Evolutionary conservation across 805 yeast species (phyloP), one percentile per base, ranked within the genome.

Genomic region (Pachysolen tannophilus): DNA sequence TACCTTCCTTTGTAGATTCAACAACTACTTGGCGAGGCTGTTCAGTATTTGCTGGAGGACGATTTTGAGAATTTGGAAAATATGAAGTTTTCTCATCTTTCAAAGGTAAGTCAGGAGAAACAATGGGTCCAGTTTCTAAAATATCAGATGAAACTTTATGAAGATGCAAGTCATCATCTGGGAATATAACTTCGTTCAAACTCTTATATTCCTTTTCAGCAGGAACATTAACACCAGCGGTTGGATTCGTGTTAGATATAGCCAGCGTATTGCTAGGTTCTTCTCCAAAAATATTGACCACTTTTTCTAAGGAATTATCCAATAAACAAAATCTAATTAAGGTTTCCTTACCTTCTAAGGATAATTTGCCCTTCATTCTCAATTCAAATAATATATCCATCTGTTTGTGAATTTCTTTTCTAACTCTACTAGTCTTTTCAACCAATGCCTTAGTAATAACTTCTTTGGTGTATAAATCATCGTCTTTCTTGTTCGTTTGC

Each of bases 21-120:
- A 75, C 65, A 3, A 82, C 88, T 55, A 82, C 84, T 48, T 73
- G 72, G 57, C 81, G 90, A 4, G 88, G 88, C 35, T 63, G 62
- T 32, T 64, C 61, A 11, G 35, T 57, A 9, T 53, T 58, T 13
- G 21, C 20, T 5, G 26, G 21, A 14, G 43, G 35, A 15, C 32
- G 37, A 11, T 32, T 37, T n/a, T 25, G 28, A 16, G 33, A 33
- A 5, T 29, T 23, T 21, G 43, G 43, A 33, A 56, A 55, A 38
- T 53, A 51, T 14, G 52, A 45, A 19, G 28, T 33, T 23, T 37
- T 39, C 19, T 36, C 39, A 11, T 45, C 42, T 28, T 49, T 48
- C 11, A 38, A 30, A 2, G 49, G 40, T 32, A 58, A 60, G 23
- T 58, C 57, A 5, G 74, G 72, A 3, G 72, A 62, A 31, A 72